These are phyloP conservation scores for Fusarium sp. DNA, from an alignment of 2,329 filamentous ascomycete species.

Conservation along the genomic window DNA sequence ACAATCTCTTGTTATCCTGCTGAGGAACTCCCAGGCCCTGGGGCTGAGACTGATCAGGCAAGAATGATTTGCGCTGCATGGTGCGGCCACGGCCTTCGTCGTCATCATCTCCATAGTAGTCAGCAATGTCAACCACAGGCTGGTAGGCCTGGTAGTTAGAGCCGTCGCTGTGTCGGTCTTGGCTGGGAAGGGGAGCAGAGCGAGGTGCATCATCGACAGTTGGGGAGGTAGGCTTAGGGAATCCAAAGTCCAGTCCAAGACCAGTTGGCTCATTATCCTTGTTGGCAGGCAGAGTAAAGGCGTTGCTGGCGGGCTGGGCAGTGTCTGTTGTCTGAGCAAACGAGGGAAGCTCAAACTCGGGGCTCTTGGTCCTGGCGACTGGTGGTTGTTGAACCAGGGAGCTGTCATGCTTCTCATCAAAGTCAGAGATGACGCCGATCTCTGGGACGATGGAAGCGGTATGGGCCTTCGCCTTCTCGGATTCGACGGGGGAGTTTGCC, in stretches of 20 bases:
- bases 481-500: constrained; percentile 33
- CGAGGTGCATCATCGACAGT: constrained; percentile 33
- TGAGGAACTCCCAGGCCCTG: constrained; percentile 65
- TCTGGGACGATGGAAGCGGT: constrained; percentile 53
- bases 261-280: constrained; percentile 44
- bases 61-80: constrained; percentile 44
- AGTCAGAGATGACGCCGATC: constrained; percentile 51
- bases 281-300: constrained; percentile 43
- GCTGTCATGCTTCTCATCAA: constrained; percentile 46
- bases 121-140: constrained; percentile 46
- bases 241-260: constrained; percentile 52
- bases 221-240: constrained; percentile 48
- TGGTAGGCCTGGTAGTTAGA: constrained; percentile 41
- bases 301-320: constrained; percentile 32
- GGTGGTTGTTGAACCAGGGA: constrained; percentile 47
- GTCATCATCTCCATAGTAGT: constrained; percentile 50
- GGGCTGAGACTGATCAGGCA: constrained; percentile 44
- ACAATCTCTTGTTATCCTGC: constrained; percentile 69
- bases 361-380: constrained; percentile 46
- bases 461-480: constrained; percentile 45
- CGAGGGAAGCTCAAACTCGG: constrained; percentile 40
- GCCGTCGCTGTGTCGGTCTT: constrained; percentile 33
- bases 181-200: constrained; percentile 35
- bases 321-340: constrained; percentile 29
- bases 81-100: constrained; percentile 52